Conservation (phyloP, 2,329 filamentous ascomycete species). For the Aspergillus carbonarius region DNA sequence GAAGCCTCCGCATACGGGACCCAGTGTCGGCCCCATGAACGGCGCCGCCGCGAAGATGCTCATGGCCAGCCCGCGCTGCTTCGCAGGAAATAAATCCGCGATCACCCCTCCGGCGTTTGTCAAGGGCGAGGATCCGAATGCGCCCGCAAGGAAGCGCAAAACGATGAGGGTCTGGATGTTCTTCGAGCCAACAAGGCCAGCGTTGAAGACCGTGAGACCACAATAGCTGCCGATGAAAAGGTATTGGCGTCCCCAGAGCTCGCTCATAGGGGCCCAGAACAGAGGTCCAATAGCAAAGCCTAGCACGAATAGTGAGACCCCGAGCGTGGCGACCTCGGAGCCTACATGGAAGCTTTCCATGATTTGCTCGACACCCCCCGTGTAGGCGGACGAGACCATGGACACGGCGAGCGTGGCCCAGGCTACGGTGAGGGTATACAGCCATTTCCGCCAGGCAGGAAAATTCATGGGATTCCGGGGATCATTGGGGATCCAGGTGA, state of each 20-base stretch:
- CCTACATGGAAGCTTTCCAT: conserved; percentile 31
- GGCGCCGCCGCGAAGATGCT: conserved; percentile 64
- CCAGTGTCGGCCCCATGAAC: conserved; percentile 61
- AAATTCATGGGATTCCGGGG: conserved; percentile 43
- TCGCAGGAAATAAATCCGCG: conserved; percentile 56
- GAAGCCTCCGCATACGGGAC: conserved; percentile 65
- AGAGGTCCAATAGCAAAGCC: conserved; percentile 47
- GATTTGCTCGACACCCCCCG: conserved; percentile 36
- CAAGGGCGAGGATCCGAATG: conserved; percentile 58
- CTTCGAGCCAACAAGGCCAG: conserved; percentile 51
- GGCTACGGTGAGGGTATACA: conserved; percentile 36
- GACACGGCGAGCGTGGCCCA: conserved; percentile 40
- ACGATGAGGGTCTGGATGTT: conserved; percentile 58
- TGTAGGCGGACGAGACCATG: conserved; percentile 42
- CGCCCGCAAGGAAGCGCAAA: conserved; percentile 63
- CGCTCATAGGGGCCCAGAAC: conserved; percentile 41
- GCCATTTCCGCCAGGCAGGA: conserved; percentile 35
- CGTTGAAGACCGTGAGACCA: conserved; percentile 60
- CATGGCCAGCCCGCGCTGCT: conserved; percentile 55
- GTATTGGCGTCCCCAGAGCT: conserved; percentile 34
- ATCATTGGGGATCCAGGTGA: conserved; percentile 41
- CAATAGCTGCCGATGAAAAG: conserved; percentile 30
- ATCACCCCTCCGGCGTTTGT: conserved; percentile 61
- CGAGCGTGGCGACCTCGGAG: conserved; percentile 38
- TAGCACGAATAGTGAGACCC: conserved; percentile 45